Conservation (phyloP, 2,329 filamentous ascomycete species). For the Pseudocercospora fuligena region DNA sequence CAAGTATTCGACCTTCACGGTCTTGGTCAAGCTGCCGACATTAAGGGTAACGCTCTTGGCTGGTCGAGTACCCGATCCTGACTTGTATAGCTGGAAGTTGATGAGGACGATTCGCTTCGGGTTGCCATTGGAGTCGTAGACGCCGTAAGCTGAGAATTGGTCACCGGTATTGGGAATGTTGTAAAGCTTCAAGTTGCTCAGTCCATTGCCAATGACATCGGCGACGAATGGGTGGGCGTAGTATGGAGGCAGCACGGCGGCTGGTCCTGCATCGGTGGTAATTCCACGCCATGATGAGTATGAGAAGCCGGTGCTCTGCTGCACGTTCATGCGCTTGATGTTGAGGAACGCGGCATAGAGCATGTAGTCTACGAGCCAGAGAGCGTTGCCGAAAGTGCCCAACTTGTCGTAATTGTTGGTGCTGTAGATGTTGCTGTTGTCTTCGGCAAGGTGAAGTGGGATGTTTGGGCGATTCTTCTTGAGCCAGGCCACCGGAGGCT, state of each 20-base stretch:
- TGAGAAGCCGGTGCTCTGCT: constrained; percentile 24
- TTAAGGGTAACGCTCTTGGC: constrained; percentile 16
- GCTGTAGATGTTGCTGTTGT: constrained; percentile 25
- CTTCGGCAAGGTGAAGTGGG: constrained; percentile 20
- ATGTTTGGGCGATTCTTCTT: constrained; percentile 17
- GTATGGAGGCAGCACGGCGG: constrained; percentile 25
- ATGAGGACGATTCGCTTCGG: constrained; percentile 22
- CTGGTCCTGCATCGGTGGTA: constrained; percentile 13
- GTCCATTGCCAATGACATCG: constrained; percentile 22
- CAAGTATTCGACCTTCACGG: constrained; percentile 15
- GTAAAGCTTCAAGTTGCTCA: constrained; percentile 13
- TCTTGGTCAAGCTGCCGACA: constrained; percentile 12
- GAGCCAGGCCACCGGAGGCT: constrained; percentile 17
- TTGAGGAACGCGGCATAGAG: constrained; percentile 19
- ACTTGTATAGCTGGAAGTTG: constrained; percentile 20
- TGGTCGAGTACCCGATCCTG: constrained; percentile 10
- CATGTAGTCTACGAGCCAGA: constrained; percentile 26
- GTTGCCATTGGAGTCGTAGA: constrained; percentile 19
- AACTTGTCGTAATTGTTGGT: constrained; percentile 17
- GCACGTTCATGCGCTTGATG: constrained; percentile 25
- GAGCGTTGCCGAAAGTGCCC: constrained; percentile 20
- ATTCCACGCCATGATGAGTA: constrained; percentile 22
- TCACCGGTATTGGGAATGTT: constrained; percentile 20
- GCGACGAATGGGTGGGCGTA: constrained; percentile 28
- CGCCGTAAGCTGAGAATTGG: constrained; percentile 21